Conservation (phyloP, 2,329 filamentous ascomycete species). For the Paramyrothecium roridum region DNA sequence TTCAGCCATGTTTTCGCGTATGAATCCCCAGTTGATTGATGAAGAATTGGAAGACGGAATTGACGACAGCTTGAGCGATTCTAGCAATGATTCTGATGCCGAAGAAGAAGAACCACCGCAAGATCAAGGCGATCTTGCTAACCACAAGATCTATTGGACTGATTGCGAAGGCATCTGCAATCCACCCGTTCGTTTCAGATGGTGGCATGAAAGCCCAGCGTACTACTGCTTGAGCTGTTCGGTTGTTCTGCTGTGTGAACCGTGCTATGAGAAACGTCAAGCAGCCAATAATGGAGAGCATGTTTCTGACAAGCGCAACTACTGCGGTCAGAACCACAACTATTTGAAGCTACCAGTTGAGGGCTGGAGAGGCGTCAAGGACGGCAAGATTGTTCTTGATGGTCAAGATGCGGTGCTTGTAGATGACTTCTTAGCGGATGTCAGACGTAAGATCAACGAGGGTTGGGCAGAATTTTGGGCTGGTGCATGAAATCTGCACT, state of each 20-base stretch:
- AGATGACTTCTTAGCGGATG: slow-evolving; percentile 7
- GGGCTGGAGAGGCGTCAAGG: slow-evolving; percentile 13
- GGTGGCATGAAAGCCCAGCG: slow-evolving; percentile 8
- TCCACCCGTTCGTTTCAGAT: slow-evolving; percentile 4
- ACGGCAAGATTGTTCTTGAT: slow-evolving; percentile 11
- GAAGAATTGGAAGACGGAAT: neutral
- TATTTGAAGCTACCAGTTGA: slow-evolving; percentile 12
- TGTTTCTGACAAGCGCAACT: slow-evolving; percentile 4
- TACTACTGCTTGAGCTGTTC: slow-evolving; percentile 2
- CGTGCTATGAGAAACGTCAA: slow-evolving; percentile 9
- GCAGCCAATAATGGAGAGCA: slow-evolving; percentile 5
- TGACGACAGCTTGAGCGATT: neutral
- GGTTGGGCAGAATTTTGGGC: slow-evolving; percentile 10
- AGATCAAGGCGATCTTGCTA: slow-evolving; percentile 10
- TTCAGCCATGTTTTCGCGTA: slow-evolving; percentile 18
- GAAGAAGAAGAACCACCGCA: slow-evolving; percentile 5
- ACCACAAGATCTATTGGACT: neutral
- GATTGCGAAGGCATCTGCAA: slow-evolving; percentile 8
- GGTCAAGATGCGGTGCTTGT: slow-evolving; percentile 12
- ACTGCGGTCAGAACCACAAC: slow-evolving; percentile 9
- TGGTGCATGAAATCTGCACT: slow-evolving; percentile 2
- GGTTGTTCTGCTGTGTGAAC: slow-evolving; percentile 8
- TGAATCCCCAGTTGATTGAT: slow-evolving; percentile 5
- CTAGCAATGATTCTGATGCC: neutral
- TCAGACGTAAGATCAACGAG: slow-evolving; percentile 8